These are phyloP conservation scores for Podila epicladia DNA, from an alignment of 192 early-diverging fungal species.

Conservation along the genomic window DNA sequence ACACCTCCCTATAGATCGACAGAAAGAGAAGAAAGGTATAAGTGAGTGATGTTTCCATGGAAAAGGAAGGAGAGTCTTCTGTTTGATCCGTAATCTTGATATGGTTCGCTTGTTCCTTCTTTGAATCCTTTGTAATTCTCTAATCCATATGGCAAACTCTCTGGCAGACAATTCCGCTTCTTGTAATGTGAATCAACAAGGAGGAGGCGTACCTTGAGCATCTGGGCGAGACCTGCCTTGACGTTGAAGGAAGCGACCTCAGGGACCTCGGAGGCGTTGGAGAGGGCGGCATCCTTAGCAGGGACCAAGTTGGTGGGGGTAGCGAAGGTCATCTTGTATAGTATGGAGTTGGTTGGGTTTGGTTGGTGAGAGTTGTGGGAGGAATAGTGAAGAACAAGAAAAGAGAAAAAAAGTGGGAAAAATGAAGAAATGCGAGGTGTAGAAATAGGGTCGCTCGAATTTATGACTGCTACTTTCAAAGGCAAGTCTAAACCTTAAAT, in stretches of 20 bases:
- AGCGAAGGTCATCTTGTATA: conserved; percentile 48
- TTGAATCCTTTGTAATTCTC: no score
- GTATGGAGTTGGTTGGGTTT: background rate
- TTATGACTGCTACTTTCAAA: background rate
- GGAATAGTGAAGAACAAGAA: conserved; percentile 10
- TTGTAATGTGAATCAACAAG: background rate
- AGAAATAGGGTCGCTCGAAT: background rate
- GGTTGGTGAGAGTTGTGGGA: background rate
- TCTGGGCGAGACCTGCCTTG: conserved; percentile 97
- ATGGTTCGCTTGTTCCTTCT: no score
- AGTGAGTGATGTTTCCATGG: background rate
- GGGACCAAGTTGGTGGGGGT: conserved; percentile 59
- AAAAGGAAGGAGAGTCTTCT: no score
- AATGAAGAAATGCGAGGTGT: background rate
- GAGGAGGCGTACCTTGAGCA: conserved; percentile 82
- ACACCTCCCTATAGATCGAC: conserved; percentile 83
- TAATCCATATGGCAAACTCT: no score
- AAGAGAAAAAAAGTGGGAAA: conserved; percentile 3
- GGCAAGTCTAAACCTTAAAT: background rate
- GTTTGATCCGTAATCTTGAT: no score
- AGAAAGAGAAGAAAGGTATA: background rate
- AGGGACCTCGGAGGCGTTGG: conserved; percentile 42
- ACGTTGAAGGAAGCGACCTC: conserved; percentile 74
- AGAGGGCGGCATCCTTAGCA: conserved; percentile 29
- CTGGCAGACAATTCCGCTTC: background rate